Conservation (phyloP, 2,329 filamentous ascomycete species). For the Neofusicoccum parvum region DNA sequence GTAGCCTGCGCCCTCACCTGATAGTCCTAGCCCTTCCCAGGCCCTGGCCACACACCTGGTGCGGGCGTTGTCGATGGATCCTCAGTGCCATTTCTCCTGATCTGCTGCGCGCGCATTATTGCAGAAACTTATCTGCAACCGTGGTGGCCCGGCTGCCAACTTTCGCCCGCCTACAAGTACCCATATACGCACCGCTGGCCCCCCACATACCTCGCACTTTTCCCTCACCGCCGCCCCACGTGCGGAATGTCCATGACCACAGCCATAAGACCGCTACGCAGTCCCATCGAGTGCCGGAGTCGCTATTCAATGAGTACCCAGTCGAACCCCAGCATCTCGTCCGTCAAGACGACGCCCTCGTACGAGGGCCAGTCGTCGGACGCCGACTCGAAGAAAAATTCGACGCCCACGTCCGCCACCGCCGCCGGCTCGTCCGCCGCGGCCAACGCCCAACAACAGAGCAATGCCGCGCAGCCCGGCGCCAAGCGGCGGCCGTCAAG, state of each 20-base stretch:
- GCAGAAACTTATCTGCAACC: conserved; percentile 21
- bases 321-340: conserved; percentile 36
- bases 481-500: conserved; percentile 54
- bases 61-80: conserved; percentile 17
- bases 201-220: conserved; percentile 16
- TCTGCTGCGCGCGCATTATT: conserved; percentile 11
- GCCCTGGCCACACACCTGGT: conserved; percentile 16
- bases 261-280: conserved; percentile 21
- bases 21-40: conserved; percentile 20
- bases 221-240: conserved; percentile 21
- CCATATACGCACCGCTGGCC: conserved; percentile 18
- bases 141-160: conserved; percentile 18
- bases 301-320: conserved; percentile 39
- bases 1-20: conserved; percentile 21
- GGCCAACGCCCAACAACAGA: conserved; percentile 5
- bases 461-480: conserved; percentile 28
- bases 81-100: conserved; percentile 21
- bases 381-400: conserved; percentile 39
- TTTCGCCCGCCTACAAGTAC: conserved; percentile 19
- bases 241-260: conserved; percentile 23
- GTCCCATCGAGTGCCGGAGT: conserved; percentile 36
- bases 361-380: conserved; percentile 43
- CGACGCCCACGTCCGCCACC: conserved; percentile 24
- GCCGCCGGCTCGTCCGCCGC: background rate
- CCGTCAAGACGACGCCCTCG: conserved; percentile 38